Evolutionary conservation across 768 basidiomycete genomes (phyloP), one percentile per base, ranked within the genome.

Genomic region (Mrakia blollopis): DNA sequence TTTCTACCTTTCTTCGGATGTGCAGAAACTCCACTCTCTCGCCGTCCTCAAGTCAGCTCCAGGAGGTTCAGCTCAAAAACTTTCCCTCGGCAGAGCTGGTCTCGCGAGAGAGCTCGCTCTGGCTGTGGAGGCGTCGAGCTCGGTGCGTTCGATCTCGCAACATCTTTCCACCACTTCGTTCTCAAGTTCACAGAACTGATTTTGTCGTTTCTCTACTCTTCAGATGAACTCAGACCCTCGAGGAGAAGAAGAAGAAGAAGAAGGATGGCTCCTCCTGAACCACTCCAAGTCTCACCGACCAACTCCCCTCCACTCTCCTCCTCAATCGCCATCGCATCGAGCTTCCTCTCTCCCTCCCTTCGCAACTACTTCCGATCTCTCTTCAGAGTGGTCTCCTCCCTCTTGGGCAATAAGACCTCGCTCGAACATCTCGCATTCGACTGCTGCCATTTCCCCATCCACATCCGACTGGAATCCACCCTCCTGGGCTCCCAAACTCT

Each of bases 171-270:
- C 23, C 25, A 2, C 11, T 32, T 32, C 63, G 32, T 21, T 63
- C 9, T 35, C 21, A 35, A 18, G 2, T 65, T 7, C 63, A 16
- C 4, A 32, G 23, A 23, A 13, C 18, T 65, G 35, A 21, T 18
- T 11, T 8, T 11, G 3, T 35, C 8, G 18, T n/a, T 35, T 8
- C 7, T 16, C 30, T 6, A 9, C 23, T 18, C 21, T 32, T 35
- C 63, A 37, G 21, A 9, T 28, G 32, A 35, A 32, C 63, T 35
- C 1, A 14, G 47, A 50, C 2, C 3, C 32, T 16, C 32, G 39
- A 13, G 63, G 39, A 21, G 63, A 65, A 21, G 63, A 65, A 13
- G 63, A 65, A 21, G 63, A 65, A 21, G 63, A 65, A 32, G 63
- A 65, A 7, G 63, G 63, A 32, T 65, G 63, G 63, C n/a, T 65